Base-by-base conservation (phyloP, 2,329 filamentous ascomycete genomes). In the Pseudomassariella vexata region DNA sequence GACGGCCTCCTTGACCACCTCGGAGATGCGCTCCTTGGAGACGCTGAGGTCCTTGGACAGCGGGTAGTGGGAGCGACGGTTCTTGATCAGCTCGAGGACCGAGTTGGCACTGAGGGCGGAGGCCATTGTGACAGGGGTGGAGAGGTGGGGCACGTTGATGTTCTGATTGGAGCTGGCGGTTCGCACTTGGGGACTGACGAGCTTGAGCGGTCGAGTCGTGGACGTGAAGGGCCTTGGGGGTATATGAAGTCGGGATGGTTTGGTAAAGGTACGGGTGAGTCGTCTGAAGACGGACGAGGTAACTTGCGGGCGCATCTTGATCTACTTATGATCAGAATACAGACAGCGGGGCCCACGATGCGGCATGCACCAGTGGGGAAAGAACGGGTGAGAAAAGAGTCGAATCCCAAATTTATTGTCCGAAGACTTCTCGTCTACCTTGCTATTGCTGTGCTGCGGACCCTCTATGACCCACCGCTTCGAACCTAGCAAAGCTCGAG, bases 61-160 rank as follows among this genome's bases (percentile, higher is more conserved):
- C 32, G 66, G 59, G 66, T 89, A 87, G 68, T 72, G 62, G 53
- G 75, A 73, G 60, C 84, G 82, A 55, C 85, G 82, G 57, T 63
- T 57, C 65, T 77, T 73, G 67, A 83, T 57, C 53, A 77, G 71
- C 40, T 79, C 66, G 56, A 86, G 59, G 64, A 86, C 67, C 41
- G 66, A 36, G 40, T 66, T 59, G 51, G 71, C 56, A 43, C 57
- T 57, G 39, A 56, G 58, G 48, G 62, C 30, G 39, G 50, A 41
- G 39, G 65, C 55, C 64, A 68, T 70, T 49, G 53, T 64, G 57
- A 47, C 38, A 39, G 57, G 40, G 34, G 42, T 40, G 32, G 50
- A 47, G 38, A 44, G 33, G 6, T 37, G 25, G 20, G 37, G 27
- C 24, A 38, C 46, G 36, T 37, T 44, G 42, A 40, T 37, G 33